Evolutionary conservation across 129 eudicot genomes (phyloP).

Genomic region (Apium graveolens): DNA sequence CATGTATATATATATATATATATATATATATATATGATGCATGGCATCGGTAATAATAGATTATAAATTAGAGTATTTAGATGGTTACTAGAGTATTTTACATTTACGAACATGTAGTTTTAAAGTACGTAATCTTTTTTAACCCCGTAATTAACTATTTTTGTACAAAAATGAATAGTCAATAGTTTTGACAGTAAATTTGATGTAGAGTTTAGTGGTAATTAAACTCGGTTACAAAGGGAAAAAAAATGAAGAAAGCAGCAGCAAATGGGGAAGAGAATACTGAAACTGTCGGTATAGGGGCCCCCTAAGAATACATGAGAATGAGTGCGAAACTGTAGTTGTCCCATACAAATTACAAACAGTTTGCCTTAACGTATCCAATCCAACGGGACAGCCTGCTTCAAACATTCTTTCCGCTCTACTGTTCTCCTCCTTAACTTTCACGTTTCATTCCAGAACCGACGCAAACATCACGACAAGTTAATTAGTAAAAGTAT

Average conservation of each 20-base stretch:
- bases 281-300: neutral
- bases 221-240: neutral
- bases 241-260: neutral
- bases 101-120: no score
- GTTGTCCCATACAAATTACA: neutral
- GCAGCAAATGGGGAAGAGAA: neutral
- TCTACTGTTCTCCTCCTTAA: neutral
- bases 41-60: no score
- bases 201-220: neutral
- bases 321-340: slow-evolving; percentile 24
- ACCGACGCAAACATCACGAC: neutral
- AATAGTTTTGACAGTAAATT: no score
- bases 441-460: neutral
- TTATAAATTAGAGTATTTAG: no score
- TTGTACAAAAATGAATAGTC: no score
- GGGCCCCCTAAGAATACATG: neutral
- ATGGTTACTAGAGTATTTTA: no score
- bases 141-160: no score
- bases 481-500: neutral
- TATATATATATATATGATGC: no score
- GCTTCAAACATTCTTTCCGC: slow-evolving; percentile 14
- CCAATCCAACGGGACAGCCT: slow-evolving; percentile 1
- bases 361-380: slow-evolving; percentile 11
- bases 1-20: no score
- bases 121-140: no score